Percentiles rank a stretch among this genome's conserved stretches.
phyloP scores from a whole-genome alignment of 805 yeast species.

The Candida ulmi region DNA sequence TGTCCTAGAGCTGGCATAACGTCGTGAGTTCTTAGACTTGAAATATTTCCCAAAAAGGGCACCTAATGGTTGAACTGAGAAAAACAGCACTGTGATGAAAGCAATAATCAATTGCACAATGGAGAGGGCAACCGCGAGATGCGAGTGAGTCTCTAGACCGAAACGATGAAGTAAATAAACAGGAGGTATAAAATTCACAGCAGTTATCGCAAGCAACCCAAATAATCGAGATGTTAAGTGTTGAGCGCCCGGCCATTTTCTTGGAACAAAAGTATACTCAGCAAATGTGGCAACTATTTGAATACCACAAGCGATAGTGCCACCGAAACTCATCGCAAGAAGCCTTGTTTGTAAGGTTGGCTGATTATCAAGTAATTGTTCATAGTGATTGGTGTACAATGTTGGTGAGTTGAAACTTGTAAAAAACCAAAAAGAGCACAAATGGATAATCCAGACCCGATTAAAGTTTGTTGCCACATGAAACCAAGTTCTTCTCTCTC shows the following conservation, averaged over 20 bases:
- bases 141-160: constrained; percentile 33
- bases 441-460: constrained; percentile 74
- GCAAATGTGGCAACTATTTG: constrained; percentile 51
- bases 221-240: constrained; percentile 45
- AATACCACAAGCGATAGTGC: constrained; percentile 53
- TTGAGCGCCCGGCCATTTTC: constrained; percentile 69
- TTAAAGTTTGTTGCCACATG: constrained; percentile 72
- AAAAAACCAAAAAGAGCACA: constrained; percentile 73
- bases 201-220: constrained; percentile 36
- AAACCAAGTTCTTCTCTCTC: constrained; percentile 70
- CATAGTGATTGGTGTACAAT: constrained; percentile 56
- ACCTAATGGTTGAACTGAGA: constrained; percentile 57
- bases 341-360: constrained; percentile 55
- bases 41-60: constrained; percentile 41
- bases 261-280: constrained; percentile 62
- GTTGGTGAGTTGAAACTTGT: constrained; percentile 67
- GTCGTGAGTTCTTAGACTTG: constrained; percentile 34
- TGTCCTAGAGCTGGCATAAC: constrained; percentile 44
- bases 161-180: constrained; percentile 41
- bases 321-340: constrained; percentile 62
- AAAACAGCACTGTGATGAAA: constrained; percentile 45
- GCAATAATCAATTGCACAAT: constrained; percentile 54
- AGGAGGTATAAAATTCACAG: constrained; percentile 46
- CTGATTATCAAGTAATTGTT: constrained; percentile 46
- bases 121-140: constrained; percentile 38